Conservation (phyloP, 495 filamentous ascomycete genomes). For the Neohortaea acidophila region DNA sequence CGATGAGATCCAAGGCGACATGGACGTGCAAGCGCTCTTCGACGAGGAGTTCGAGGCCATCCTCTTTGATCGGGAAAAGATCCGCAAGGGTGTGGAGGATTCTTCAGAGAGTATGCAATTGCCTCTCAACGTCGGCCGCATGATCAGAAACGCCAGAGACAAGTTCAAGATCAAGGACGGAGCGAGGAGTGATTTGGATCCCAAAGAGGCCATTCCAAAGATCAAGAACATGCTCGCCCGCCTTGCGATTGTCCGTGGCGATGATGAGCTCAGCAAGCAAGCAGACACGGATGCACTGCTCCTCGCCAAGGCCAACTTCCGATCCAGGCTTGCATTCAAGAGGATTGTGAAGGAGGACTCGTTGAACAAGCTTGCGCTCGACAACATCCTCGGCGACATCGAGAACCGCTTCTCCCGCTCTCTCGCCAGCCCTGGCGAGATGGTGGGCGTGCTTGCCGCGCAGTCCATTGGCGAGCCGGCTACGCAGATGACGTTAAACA, state of each 20-base stretch:
- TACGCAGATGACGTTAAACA: slow-evolving; percentile 98
- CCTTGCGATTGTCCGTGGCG: slow-evolving; percentile 69
- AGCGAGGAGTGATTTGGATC: slow-evolving; percentile 74
- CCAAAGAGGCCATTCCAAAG: slow-evolving; percentile 71
- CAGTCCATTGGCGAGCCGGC: slow-evolving; percentile 98
- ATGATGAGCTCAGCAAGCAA: slow-evolving; percentile 66
- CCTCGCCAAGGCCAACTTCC: slow-evolving; percentile 80
- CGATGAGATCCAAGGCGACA: slow-evolving; percentile 71
- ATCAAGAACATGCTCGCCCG: slow-evolving; percentile 61
- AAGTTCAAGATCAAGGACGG: slow-evolving; percentile 80
- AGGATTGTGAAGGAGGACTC: slow-evolving; percentile 68
- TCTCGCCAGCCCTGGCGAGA: slow-evolving; percentile 78
- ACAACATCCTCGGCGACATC: slow-evolving; percentile 81
- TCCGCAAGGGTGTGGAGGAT: slow-evolving; percentile 48
- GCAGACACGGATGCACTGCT: slow-evolving; percentile 76
- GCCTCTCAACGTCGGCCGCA: slow-evolving; percentile 77
- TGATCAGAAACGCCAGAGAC: slow-evolving; percentile 75
- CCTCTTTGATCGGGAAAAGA: slow-evolving; percentile 52
- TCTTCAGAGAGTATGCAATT: slow-evolving; percentile 73
- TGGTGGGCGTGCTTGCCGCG: slow-evolving; percentile 95
- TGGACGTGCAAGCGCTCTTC: slow-evolving; percentile 65
- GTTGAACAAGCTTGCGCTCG: slow-evolving; percentile 81
- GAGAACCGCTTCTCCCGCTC: slow-evolving; percentile 72
- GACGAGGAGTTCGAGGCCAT: slow-evolving; percentile 83
- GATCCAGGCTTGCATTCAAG: slow-evolving; percentile 83